Base-by-base conservation (phyloP, 192 early-diverging fungal species). In the Phlyctochytrium arcticum region DNA sequence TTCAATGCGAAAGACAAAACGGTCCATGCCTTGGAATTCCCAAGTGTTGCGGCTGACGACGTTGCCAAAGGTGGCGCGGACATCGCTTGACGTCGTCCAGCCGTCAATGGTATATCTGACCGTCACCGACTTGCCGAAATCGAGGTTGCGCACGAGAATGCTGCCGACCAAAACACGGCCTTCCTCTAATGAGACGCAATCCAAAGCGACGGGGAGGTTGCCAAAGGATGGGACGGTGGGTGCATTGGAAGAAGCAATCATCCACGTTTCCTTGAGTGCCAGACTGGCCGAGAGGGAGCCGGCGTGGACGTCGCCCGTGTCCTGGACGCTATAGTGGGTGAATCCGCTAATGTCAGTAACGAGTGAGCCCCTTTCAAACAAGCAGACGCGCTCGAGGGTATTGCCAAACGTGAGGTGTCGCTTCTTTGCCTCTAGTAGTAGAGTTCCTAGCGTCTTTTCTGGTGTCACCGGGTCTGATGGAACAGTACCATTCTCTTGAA, bases 121-220 rank as follows among this genome's bases (percentile, higher is more conserved):
- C n/a, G 65, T 60, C 23, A 98, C 90, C 1, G 60, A 26, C 73
- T 98, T 98, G 47, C 90, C 78, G 70, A 88, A 98, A 2, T 88
- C 91, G 19, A 95, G 63, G 73, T 98, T 98, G 50, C 87, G 84
- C 6, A 94, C 90, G 54, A 89, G 75, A 36, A 94, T 69, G 7
- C 76, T 82, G 61, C 89, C 91, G 32, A 76, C 62, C 15, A 92
- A 68, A 23, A 72, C 56, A 1, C 85, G 80, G 66, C 77, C 78
- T 59, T 80, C 68, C 2, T 69, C 62, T 53, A 84, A 57, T 65
- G 70, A 54, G 5, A 88, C 62, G 17, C 62, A 72, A 66, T 91
- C 88, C 21, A 92, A 70, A 12, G 76, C 71, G 8, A 91, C 75
- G 7, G 80, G 74, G 15, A 58, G 51, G 54, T 60, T 48, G 68